Evolutionary conservation across 2,329 filamentous ascomycete species (phyloP).

Genomic region (Apiospora marii): DNA sequence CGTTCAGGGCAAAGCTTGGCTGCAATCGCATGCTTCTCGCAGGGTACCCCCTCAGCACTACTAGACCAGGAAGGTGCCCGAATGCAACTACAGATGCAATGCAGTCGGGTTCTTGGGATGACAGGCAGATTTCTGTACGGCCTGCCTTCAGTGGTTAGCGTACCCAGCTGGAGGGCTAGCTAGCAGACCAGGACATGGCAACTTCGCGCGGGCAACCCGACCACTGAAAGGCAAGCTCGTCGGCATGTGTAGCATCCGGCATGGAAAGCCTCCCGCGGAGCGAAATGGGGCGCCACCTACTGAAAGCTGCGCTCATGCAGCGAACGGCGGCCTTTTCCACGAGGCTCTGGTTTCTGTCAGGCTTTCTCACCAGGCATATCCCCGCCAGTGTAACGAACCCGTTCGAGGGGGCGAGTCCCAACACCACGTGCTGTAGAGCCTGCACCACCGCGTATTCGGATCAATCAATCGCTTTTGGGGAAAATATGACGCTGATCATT

Average conservation of each 20-base stretch:
- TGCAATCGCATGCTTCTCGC: neutral
- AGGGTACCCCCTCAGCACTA: neutral
- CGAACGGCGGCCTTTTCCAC: neutral
- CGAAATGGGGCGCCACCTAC: neutral
- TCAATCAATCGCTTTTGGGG: neutral
- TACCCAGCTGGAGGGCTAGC: neutral
- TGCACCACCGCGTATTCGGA: neutral
- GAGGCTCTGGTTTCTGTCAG: neutral
- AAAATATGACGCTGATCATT: neutral
- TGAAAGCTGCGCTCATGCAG: neutral
- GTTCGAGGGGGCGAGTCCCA: neutral
- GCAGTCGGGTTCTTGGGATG: neutral
- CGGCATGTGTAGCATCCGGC: constrained; percentile 1
- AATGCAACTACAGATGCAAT: neutral
- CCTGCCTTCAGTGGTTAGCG: neutral
- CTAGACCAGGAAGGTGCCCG: neutral
- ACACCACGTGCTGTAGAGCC: constrained; percentile 6
- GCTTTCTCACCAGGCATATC: neutral
- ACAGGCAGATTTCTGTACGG: neutral
- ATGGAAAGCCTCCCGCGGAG: neutral
- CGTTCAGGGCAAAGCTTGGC: constrained; percentile 21
- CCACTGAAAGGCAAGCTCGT: neutral
- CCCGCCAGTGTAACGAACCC: neutral
- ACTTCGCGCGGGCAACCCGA: neutral
- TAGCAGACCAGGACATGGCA: neutral